phyloP scores from a whole-genome alignment of 768 basidiomycete genomes.

The Filobasidium wieringae region DNA sequence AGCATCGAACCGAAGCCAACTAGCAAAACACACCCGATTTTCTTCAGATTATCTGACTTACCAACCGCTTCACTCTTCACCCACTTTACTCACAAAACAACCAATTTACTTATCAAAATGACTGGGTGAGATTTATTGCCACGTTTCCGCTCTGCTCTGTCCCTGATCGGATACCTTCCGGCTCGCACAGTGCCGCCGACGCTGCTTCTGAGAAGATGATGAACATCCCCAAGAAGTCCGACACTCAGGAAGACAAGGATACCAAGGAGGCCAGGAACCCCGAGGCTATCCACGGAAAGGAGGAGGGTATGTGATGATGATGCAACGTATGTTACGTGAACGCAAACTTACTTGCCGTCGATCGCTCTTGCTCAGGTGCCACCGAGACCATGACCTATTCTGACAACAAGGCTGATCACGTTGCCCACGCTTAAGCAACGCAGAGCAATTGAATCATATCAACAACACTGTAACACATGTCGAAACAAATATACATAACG shows the following conservation, averaged over 20 bases:
- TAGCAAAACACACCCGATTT: too few relatives aligned
- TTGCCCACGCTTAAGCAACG: too few relatives aligned
- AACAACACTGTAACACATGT: too few relatives aligned
- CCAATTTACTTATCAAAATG: not conserved
- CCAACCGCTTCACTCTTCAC: too few relatives aligned
- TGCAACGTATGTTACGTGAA: not conserved
- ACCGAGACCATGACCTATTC: conserved; percentile 1
- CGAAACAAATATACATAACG: too few relatives aligned
- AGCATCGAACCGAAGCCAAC: too few relatives aligned
- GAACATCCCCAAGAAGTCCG: conserved; percentile 10
- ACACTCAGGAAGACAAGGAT: not conserved
- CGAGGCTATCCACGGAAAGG: not conserved
- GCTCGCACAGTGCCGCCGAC: not conserved
- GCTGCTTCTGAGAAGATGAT: conserved; percentile 5
- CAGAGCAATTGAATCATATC: too few relatives aligned
- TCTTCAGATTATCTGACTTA: too few relatives aligned
- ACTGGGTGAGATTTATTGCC: too few relatives aligned
- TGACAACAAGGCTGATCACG: conserved; percentile 6
- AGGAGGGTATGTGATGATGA: not conserved
- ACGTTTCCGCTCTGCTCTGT: too few relatives aligned
- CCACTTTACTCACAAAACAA: too few relatives aligned
- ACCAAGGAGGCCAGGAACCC: conserved; percentile 3
- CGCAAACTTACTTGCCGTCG: not conserved
- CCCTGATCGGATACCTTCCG: too few relatives aligned
- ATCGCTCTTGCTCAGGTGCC: not conserved